A percentile compares a stretch with the other conserved stretches of the same genome.
Evolutionary conservation across 768 basidiomycete species (phyloP).

Genomic region (Mrakia gelida): DNA sequence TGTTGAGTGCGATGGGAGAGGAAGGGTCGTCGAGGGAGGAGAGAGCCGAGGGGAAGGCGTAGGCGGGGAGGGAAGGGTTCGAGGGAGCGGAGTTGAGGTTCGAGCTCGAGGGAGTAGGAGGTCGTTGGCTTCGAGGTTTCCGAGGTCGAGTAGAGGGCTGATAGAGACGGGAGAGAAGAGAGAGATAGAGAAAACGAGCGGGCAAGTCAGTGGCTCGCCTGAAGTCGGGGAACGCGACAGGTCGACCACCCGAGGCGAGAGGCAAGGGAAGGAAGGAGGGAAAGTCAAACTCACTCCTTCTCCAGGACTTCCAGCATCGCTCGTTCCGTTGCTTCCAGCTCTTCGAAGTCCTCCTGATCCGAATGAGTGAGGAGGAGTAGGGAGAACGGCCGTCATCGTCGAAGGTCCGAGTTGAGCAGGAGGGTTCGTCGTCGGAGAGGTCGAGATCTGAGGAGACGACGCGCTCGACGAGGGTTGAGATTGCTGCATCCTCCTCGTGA

Average conservation of each 20-base stretch:
- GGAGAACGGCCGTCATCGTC: slow-evolving; percentile 10
- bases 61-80: slow-evolving; percentile 12
- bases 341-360: neutral
- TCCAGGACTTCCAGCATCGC: neutral
- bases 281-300: neutral
- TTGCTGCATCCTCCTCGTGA: slow-evolving; percentile 17
- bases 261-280: neutral
- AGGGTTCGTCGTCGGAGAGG: slow-evolving; percentile 4
- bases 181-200: too few relatives aligned
- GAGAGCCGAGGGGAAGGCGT: slow-evolving; percentile 19
- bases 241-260: neutral
- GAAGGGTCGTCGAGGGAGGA: slow-evolving; percentile 4
- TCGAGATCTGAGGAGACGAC: slow-evolving; percentile 3
- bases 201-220: too few relatives aligned
- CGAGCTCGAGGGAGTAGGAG: neutral
- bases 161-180: neutral
- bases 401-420: neutral
- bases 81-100: slow-evolving; percentile 2
- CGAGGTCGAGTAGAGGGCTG: neutral
- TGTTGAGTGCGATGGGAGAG: slow-evolving; percentile 9
- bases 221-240: too few relatives aligned
- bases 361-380: slow-evolving; percentile 19
- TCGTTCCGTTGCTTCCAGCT: neutral
- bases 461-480: neutral
- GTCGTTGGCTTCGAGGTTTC: neutral